Conservation (phyloP, 371 early-diverging fungal species). For the Mortierella sp. region DNA sequence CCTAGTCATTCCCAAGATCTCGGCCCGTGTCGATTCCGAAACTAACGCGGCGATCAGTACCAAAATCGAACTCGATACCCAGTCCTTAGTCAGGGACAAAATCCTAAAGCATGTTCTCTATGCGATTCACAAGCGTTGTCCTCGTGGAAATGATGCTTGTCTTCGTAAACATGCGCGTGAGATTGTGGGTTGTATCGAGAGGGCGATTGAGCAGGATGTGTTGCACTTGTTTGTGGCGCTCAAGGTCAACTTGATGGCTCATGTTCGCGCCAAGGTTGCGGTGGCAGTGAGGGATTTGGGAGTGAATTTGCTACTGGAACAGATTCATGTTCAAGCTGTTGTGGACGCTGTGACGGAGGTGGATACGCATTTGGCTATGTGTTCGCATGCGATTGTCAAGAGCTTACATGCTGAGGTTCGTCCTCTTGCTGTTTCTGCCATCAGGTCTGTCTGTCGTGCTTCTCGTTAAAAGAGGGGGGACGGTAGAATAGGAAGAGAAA, state of each 20-base stretch:
- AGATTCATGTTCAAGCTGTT: conserved; percentile 22
- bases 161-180: conserved; percentile 3
- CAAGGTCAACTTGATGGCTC: conserved; percentile 22
- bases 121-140: conserved; percentile 16
- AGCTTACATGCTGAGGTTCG: conserved; percentile 16
- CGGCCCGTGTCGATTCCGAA: conserved; percentile 14
- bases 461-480: background rate
- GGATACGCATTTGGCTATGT: conserved; percentile 15
- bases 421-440: conserved; percentile 4
- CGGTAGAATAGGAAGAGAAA: background rate
- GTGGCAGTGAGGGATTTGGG: conserved; percentile 17
- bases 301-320: conserved; percentile 29
- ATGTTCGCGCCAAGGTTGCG: conserved; percentile 21
- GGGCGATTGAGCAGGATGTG: conserved; percentile 20
- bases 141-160: conserved; percentile 9
- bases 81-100: conserved; percentile 20
- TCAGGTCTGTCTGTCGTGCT: conserved; percentile 8
- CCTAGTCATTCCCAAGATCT: conserved; percentile 23
- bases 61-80: conserved; percentile 28
- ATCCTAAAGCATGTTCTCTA: conserved; percentile 7
- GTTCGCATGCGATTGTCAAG: conserved; percentile 32
- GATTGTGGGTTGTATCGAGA: conserved; percentile 19
- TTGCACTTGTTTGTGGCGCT: conserved; percentile 30
- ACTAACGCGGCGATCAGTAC: conserved; percentile 15
- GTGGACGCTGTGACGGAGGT: conserved; percentile 20